Evolutionary conservation across 352 stramenopile genomes (phyloP).

Genomic region (Phytophthora pistaciae): DNA sequence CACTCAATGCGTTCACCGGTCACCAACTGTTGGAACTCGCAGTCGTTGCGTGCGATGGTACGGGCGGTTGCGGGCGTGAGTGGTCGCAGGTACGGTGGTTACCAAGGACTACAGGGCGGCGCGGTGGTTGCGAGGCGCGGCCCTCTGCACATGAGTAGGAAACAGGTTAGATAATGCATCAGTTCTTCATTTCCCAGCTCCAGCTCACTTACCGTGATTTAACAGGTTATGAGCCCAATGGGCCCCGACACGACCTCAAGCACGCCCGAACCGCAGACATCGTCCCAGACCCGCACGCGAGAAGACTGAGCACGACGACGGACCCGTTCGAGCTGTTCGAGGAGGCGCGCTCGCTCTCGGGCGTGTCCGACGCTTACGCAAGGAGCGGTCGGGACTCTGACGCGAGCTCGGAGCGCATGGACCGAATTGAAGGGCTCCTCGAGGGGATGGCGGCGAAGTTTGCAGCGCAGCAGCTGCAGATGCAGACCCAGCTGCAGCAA

Average conservation of each 20-base stretch:
- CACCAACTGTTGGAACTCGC: conserved; percentile 1
- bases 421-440: not conserved
- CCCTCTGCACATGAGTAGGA: not conserved
- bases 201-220: not conserved
- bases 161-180: not conserved
- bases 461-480: not conserved
- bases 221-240: not conserved
- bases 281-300: not conserved
- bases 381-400: not conserved
- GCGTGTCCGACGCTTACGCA: not conserved
- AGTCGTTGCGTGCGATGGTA: not conserved
- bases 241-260: not conserved
- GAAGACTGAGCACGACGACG: not conserved
- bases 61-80: not conserved
- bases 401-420: not conserved
- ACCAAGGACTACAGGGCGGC: not conserved
- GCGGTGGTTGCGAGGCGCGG: not conserved
- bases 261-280: not conserved
- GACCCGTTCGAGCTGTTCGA: not conserved
- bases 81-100: not conserved
- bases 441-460: not conserved
- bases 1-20: no score
- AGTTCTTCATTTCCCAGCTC: conserved; percentile 1
- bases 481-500: not conserved
- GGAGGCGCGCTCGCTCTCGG: not conserved